Evolutionary conservation across 495 filamentous ascomycete species (phyloP).

Genomic region (Sabuloglossum arenarium): DNA sequence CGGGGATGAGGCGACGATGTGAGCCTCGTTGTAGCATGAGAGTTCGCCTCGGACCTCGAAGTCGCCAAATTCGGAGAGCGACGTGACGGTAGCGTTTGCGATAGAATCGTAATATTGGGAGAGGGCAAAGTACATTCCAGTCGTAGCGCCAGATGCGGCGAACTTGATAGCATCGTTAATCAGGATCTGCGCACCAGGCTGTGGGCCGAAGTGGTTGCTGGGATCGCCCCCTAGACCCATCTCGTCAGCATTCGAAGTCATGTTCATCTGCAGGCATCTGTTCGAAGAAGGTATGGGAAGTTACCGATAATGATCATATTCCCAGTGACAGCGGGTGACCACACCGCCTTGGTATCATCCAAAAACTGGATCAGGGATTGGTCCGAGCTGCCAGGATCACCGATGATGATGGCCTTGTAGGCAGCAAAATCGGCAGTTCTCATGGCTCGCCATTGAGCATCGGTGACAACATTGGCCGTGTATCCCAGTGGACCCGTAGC

Average conservation of each 20-base stretch:
- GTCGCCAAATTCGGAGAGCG: conserved; percentile 24
- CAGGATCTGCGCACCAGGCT: conserved; percentile 13
- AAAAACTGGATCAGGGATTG: conserved; percentile 9
- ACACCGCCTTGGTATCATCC: conserved; percentile 13
- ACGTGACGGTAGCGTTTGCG: conserved; percentile 16
- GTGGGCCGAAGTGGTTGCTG: conserved; percentile 11
- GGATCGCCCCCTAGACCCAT: conserved; percentile 18
- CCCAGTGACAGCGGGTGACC: conserved; percentile 20
- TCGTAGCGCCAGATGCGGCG: conserved; percentile 15
- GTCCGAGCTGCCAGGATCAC: conserved; percentile 12
- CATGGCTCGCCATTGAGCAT: conserved; percentile 17
- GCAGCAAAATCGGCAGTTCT: conserved; percentile 17
- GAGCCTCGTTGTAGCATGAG: conserved; percentile 23
- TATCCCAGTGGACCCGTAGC: conserved; percentile 12
- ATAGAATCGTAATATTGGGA: conserved; percentile 16
- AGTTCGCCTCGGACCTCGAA: conserved; percentile 22
- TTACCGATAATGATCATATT: conserved; percentile 22
- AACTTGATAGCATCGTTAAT: conserved; percentile 22
- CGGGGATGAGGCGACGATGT: conserved; percentile 23
- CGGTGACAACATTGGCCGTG: conserved; percentile 16
- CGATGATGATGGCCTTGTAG: conserved; percentile 21
- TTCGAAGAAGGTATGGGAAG: no score
- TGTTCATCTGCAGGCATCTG: no score
- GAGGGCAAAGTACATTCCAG: conserved; percentile 21
- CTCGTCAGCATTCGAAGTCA: no score